Evolutionary conservation across 768 basidiomycete genomes (phyloP).

Genomic region (Royoungia palumana): DNA sequence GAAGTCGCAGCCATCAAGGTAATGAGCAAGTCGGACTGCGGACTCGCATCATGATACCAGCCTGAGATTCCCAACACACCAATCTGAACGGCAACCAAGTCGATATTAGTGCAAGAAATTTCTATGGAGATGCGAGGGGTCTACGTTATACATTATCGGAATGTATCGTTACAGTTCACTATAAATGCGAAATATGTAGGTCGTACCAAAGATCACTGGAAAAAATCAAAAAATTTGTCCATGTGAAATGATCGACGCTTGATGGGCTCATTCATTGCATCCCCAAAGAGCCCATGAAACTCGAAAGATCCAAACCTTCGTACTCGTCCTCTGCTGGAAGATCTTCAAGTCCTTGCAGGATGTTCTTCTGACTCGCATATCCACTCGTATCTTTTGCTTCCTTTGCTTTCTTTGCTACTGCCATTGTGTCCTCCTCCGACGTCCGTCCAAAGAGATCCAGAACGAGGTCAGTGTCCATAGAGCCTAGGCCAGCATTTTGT

Average conservation of each 20-base stretch:
- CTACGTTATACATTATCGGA: conserved; percentile 35
- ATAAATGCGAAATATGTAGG: conserved; percentile 33
- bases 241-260: conserved; percentile 14
- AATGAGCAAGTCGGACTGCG: background rate
- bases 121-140: conserved; percentile 14
- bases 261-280: conserved; percentile 33
- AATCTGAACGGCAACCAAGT: too few relatives aligned
- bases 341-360: conserved; percentile 88
- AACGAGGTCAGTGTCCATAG: conserved; percentile 97
- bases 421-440: conserved; percentile 61
- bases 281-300: conserved; percentile 84
- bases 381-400: conserved; percentile 55
- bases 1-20: conserved; percentile 65
- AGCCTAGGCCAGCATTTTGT: conserved; percentile 88
- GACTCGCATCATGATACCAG: too few relatives aligned
- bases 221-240: conserved; percentile 14
- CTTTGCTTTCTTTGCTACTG: conserved; percentile 47
- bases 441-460: conserved; percentile 89
- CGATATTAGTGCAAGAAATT: conserved; percentile 12
- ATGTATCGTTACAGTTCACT: conserved; percentile 34
- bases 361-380: conserved; percentile 71
- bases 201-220: conserved; percentile 14
- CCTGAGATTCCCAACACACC: too few relatives aligned
- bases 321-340: conserved; percentile 93
- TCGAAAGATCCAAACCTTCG: conserved; percentile 77